phyloP scores from a whole-genome alignment of 352 stramenopile genomes.

The Phytophthora macrochlamydospora region DNA sequence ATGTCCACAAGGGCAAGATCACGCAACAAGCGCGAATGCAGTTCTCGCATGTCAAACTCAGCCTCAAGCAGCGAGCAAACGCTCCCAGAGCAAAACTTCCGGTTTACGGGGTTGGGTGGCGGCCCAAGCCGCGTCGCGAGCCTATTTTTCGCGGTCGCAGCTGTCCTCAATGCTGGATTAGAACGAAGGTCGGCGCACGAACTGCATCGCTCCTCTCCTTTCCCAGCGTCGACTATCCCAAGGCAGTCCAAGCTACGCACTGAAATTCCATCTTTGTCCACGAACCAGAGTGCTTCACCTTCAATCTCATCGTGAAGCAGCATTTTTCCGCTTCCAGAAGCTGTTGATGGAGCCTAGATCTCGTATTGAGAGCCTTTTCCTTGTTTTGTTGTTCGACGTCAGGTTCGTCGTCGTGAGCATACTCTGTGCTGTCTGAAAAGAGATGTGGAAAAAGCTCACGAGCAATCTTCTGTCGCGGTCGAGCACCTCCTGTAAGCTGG shows the following conservation, averaged over 20 bases:
- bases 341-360: slow-evolving; percentile 33
- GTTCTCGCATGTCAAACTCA: slow-evolving; percentile 63
- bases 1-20: slow-evolving; percentile 64
- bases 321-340: slow-evolving; percentile 56
- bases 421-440: slow-evolving; percentile 34
- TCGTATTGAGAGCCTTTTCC: slow-evolving; percentile 18
- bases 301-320: slow-evolving; percentile 79
- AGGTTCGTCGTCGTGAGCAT: slow-evolving; percentile 14
- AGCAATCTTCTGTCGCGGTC: slow-evolving; percentile 66
- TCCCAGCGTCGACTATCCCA: slow-evolving; percentile 46
- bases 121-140: slow-evolving; percentile 31
- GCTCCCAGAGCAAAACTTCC: slow-evolving; percentile 59
- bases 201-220: slow-evolving; percentile 45
- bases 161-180: slow-evolving; percentile 58
- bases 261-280: slow-evolving; percentile 76
- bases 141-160: slow-evolving; percentile 44
- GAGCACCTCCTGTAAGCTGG: slow-evolving; percentile 68
- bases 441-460: slow-evolving; percentile 76
- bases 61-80: slow-evolving; percentile 58
- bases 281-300: slow-evolving; percentile 74
- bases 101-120: slow-evolving; percentile 56
- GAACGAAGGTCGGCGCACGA: slow-evolving; percentile 53
- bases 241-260: slow-evolving; percentile 76
- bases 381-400: slow-evolving; percentile 6
- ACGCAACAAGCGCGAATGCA: slow-evolving; percentile 52